Conservation (phyloP, 78 protist genomes). For the Emiliania huxleyi region DNA sequence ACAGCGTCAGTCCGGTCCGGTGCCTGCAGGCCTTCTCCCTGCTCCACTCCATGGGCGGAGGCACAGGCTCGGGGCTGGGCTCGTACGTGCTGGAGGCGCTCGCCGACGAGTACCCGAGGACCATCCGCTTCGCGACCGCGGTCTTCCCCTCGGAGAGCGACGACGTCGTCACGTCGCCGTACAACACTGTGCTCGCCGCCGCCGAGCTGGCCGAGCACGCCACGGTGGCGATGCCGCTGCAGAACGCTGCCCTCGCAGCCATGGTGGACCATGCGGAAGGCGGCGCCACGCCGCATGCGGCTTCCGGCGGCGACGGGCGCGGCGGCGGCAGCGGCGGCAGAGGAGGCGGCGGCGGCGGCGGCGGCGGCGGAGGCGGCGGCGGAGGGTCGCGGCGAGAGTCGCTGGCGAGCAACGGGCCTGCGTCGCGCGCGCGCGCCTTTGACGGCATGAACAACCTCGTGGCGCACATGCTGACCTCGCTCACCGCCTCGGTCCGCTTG, state of each 20-base stretch:
- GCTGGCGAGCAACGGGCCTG: not conserved
- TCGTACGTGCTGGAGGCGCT: slow-evolving; percentile 52
- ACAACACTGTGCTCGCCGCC: slow-evolving; percentile 44
- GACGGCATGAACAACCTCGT: slow-evolving; percentile 76
- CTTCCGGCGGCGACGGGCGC: no score
- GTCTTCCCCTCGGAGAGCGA: slow-evolving; percentile 70
- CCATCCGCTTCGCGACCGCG: not conserved
- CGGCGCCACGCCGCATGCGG: no score
- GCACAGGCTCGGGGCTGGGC: slow-evolving; percentile 89
- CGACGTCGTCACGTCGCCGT: slow-evolving; percentile 70
- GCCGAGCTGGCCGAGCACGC: slow-evolving; percentile 59
- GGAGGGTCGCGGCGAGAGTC: not conserved
- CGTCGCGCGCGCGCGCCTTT: slow-evolving; percentile 44
- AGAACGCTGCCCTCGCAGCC: slow-evolving; percentile 66
- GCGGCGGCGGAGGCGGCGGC: not conserved
- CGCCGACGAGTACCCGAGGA: slow-evolving; percentile 55
- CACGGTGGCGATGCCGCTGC: slow-evolving; percentile 68
- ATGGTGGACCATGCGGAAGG: slow-evolving; percentile 6
- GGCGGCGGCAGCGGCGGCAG: no score
- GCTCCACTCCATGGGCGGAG: slow-evolving; percentile 78
- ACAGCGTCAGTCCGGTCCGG: not conserved
- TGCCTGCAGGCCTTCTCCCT: slow-evolving; percentile 52
- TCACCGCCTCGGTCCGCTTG: slow-evolving; percentile 62
- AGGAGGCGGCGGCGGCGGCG: not conserved
- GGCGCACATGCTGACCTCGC: not conserved